Evolutionary conservation across 768 basidiomycete species (phyloP), one percentile per base, ranked within the genome.

Genomic region (Tricholomella constricta): DNA sequence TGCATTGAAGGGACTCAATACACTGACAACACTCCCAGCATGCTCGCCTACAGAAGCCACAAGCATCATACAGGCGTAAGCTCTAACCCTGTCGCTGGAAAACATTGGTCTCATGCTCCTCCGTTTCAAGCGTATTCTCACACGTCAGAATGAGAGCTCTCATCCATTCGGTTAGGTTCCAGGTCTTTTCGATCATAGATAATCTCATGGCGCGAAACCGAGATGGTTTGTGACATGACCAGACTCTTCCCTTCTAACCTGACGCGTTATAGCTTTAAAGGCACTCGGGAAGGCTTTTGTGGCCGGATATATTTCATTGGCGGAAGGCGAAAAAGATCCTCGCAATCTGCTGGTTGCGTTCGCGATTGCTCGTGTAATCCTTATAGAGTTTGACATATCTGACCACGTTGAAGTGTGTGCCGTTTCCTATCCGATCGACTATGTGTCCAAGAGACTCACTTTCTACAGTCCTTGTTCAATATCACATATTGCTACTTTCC

Each of bases 401-500:
- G 73, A 79, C 32, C 77, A 83, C 54, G 75, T 93, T 31, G 95
- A 98, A 74, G 96, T 94, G 62, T 56, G 82, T 63, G 29, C 29
- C 22, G 10, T 32, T 3, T 20, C 23, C 23, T 7, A 12, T 19
- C 20, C 20, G 35, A 32, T 17, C 42, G 23, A 35, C 12, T 12
- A n/a, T n/a, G n/a, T n/a, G n/a, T n/a, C n/a, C 25, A 15, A 29
- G 11, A 26, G 31, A 29, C 25, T 15, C 50, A 36, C 23, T 32
- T n/a, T 40, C 17, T 26, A 6, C 60, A 98, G 94, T 82, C 87
- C 46, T 75, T 98, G 43, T 98, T 96, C 72, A 92, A 98, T 62
- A 86, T 98, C 65, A 90, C 88, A 0, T 98, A 95, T 69, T 98
- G 97, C 68, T 99, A 99, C 69, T 99, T 98, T 72, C 97, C 97